Evolutionary conservation across 192 early-diverging fungal species (phyloP), one percentile per base, ranked within the genome.

Genomic region (Umbelopsis ramanniana): DNA sequence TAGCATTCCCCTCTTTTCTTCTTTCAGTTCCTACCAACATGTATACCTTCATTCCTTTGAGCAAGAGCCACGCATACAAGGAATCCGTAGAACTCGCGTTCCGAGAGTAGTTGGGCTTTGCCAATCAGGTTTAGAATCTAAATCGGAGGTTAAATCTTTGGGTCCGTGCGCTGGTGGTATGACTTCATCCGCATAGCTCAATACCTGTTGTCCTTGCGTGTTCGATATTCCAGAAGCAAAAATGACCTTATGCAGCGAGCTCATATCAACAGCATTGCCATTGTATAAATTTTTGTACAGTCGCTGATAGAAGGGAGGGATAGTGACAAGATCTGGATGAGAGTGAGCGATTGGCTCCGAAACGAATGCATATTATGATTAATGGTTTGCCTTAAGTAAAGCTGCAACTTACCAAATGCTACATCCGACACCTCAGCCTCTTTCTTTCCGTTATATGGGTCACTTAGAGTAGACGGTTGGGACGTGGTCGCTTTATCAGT

Each of bases 351-450:
- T 68, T 22, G 40, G 17, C 14, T 46, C 37, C 40, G 40, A 43
- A 43, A 6, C 4, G 63, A 29, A 1, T 15, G 43, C 35, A 22
- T 10, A 40, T 0, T 22, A 11, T 14, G 5, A 9, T 43, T 5
- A 22, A 45, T 9, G 33, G 1, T n/a, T 21, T 70, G 21, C 29
- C 3, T 29, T 29, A 29, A 38, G 33, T 38, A 55, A 23, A 46
- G 23, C 37, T 26, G 33, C 14, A 75, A 57, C 69, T 45, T 70
- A 71, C 43, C 69, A 47, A 48, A 50, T 66, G 48, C 45, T 45
- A 22, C 46, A 46, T 46, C 68, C 66, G 40, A 69, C 1, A 33
- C 46, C 11, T 75, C 69, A 2, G 26, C 47, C 6, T 45, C 57
- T 17, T 52, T 63, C 48, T 50, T 54, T 1, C 50, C 22, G 10